phyloP scores from a whole-genome alignment of 495 filamentous ascomycete species.

The Ascodesmis nigricans region DNA sequence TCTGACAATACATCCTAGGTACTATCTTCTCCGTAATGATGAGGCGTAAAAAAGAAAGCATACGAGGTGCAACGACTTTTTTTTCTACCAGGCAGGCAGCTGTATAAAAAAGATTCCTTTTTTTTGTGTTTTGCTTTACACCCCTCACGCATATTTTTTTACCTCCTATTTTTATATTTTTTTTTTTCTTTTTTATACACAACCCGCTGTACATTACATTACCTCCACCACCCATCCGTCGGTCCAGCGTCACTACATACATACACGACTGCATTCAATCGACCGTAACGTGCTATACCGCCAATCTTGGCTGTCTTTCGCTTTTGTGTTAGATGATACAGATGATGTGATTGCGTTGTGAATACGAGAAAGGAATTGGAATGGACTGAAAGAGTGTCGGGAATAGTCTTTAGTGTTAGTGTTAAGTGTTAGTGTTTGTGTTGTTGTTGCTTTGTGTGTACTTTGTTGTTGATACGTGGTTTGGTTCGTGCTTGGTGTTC shows the following conservation, averaged over 20 bases:
- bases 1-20: slow-evolving; percentile 9
- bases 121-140: neutral
- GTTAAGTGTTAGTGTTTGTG: neutral
- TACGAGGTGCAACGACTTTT: neutral
- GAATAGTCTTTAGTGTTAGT: neutral
- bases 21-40: slow-evolving; percentile 15
- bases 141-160: neutral
- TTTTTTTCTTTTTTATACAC: neutral
- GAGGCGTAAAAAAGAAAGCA: neutral
- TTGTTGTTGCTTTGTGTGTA: neutral
- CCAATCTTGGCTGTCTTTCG: neutral
- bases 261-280: neutral
- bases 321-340: neutral
- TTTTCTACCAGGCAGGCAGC: neutral
- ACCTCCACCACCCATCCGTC: no score
- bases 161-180: neutral
- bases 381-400: no score
- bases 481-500: neutral
- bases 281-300: no score
- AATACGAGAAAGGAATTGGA: no score
- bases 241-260: neutral
- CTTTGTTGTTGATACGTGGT: neutral
- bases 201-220: neutral
- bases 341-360: neutral
- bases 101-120: neutral